Evolutionary conservation across 139 green algal species (phyloP).

Genomic region (Haematococcus sp.): DNA sequence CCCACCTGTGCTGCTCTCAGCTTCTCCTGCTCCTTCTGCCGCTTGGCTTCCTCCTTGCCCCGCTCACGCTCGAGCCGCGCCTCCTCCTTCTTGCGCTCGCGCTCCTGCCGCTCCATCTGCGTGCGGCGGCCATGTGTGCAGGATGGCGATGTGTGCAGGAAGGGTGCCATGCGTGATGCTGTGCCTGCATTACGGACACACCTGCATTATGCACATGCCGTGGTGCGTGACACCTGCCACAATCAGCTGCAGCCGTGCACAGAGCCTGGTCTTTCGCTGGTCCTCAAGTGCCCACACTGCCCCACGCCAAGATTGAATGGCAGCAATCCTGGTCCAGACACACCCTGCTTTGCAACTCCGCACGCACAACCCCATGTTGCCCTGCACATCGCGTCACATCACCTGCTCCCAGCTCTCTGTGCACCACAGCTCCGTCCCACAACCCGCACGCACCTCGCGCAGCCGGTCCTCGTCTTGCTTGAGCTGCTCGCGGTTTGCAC

Average conservation of each 20-base stretch:
- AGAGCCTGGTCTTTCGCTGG: too few species aligned
- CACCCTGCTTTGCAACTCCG: too few species aligned
- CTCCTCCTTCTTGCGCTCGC: conserved; percentile 23
- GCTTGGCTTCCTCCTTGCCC: conserved; percentile 20
- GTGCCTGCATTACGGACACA: not conserved
- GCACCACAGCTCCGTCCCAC: too few species aligned
- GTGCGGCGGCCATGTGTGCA: conserved; percentile 8
- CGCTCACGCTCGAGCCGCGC: conserved; percentile 7
- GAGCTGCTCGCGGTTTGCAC: not conserved
- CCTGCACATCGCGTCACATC: too few species aligned
- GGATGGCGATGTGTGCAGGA: not conserved
- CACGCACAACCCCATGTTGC: too few species aligned
- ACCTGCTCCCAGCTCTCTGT: too few species aligned
- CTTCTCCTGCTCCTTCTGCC: conserved; percentile 31
- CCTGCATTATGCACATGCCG: too few species aligned
- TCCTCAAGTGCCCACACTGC: too few species aligned
- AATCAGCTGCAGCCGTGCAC: too few species aligned
- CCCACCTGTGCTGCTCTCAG: conserved; percentile 15
- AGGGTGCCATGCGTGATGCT: not conserved
- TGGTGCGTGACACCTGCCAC: too few species aligned
- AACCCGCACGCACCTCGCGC: not conserved
- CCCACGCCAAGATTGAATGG: too few species aligned
- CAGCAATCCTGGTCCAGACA: too few species aligned
- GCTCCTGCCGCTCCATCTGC: conserved; percentile 14
- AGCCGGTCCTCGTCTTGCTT: not conserved